Conservation (phyloP, 345 rosid genomes). For the Salix dunnii region DNA sequence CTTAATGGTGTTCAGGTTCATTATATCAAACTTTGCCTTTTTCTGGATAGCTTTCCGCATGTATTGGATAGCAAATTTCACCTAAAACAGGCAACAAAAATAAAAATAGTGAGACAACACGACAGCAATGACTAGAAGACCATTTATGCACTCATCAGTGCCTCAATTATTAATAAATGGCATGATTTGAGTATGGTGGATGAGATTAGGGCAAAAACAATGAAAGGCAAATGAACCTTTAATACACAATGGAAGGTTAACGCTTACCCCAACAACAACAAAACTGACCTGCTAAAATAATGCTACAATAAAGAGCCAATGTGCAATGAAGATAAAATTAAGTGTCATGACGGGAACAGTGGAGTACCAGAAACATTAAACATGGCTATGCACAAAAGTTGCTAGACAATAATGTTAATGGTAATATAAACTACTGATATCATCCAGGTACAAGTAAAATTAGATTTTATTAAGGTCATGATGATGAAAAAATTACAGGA, state of each 20-base stretch:
- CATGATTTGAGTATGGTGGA: neutral
- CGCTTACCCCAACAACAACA: neutral
- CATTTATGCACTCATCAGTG: neutral
- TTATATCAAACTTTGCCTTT: slow-evolving; percentile 82
- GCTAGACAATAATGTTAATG: neutral
- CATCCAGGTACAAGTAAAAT: neutral
- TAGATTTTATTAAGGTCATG: no score
- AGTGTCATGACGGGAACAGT: neutral
- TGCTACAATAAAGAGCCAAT: neutral
- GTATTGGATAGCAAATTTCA: slow-evolving; percentile 84
- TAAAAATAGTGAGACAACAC: slow-evolving; percentile 7
- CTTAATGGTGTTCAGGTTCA: slow-evolving; percentile 75
- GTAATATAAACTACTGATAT: neutral
- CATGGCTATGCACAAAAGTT: neutral
- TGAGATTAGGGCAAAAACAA: neutral
- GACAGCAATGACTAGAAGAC: neutral
- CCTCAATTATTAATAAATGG: neutral
- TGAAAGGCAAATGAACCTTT: neutral
- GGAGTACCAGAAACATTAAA: neutral
- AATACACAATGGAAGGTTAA: neutral
- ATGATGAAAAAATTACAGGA: neutral
- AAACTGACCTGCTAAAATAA: neutral
- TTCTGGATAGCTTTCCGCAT: slow-evolving; percentile 77
- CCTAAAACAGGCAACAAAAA: slow-evolving; percentile 41
- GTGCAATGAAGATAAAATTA: neutral